These are phyloP conservation scores for Emmonsiellopsis sp. DNA, from an alignment of 2,329 filamentous ascomycete species.

Conservation along the genomic window DNA sequence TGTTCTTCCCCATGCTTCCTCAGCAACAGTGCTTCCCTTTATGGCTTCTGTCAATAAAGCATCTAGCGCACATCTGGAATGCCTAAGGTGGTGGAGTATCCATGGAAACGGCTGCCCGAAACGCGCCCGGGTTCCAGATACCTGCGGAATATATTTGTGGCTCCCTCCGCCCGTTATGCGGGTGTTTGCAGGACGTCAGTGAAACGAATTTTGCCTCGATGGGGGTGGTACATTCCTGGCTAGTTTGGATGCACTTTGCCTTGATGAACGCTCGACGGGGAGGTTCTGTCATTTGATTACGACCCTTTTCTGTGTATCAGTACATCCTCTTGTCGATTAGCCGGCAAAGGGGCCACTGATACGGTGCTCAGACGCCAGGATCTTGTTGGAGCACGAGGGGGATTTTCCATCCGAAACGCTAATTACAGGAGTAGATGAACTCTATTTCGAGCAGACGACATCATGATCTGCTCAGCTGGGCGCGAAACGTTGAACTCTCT, in stretches of 20 bases:
- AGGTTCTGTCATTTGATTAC: neutral
- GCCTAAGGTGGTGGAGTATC: neutral
- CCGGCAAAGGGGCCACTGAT: constrained; percentile 3
- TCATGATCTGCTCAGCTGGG: neutral
- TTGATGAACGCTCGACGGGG: neutral
- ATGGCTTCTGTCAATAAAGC: neutral
- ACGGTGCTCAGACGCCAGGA: constrained; percentile 1
- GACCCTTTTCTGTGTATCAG: neutral
- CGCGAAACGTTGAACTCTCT: neutral
- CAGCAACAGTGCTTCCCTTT: neutral
- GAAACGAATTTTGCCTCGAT: constrained; percentile 8
- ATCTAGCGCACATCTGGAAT: neutral
- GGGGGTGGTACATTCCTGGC: constrained; percentile 1
- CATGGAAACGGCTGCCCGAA: constrained; percentile 4
- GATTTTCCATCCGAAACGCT: neutral
- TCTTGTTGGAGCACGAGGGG: neutral
- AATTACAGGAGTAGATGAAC: neutral
- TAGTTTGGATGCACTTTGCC: constrained; percentile 2
- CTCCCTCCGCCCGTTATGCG: constrained; percentile 1
- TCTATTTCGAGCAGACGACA: neutral
- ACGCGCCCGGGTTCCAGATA: constrained; percentile 4
- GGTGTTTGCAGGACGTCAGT: constrained; percentile 7
- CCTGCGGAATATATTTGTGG: constrained; percentile 2
- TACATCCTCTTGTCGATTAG: neutral
- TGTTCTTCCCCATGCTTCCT: neutral